These are phyloP conservation scores for Jamesozyma rosinii DNA, from an alignment of 805 yeast genomes.

Conservation along the genomic window DNA sequence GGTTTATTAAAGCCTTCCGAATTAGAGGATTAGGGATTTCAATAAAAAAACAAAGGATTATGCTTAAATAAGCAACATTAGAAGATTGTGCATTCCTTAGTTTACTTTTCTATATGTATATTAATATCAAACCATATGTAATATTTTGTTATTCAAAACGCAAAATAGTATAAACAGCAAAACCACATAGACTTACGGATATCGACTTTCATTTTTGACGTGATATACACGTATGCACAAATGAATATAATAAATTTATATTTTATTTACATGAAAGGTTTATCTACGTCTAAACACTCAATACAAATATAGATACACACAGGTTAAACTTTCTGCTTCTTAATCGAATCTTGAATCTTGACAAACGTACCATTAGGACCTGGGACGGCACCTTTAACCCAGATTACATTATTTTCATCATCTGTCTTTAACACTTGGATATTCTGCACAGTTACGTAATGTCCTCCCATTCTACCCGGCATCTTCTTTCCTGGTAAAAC, in stretches of 20 bases:
- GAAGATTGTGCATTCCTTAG: not conserved
- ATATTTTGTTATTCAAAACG: too few species aligned
- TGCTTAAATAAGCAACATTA: not conserved
- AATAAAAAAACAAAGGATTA: too few species aligned
- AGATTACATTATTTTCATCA: slow-evolving; percentile 68
- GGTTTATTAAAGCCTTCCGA: slow-evolving; percentile 93
- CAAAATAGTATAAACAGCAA: too few species aligned
- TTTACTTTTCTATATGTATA: not conserved
- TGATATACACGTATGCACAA: too few species aligned
- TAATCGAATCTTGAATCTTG: slow-evolving; percentile 70
- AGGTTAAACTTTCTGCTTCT: slow-evolving; percentile 20
- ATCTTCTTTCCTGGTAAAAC: slow-evolving; percentile 92
- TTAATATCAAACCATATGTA: too few species aligned
- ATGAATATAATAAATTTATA: not conserved
- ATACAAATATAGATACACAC: not conserved
- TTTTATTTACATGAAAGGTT: not conserved
- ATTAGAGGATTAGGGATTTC: slow-evolving; percentile 56
- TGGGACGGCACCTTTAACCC: slow-evolving; percentile 83
- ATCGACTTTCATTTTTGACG: too few species aligned
- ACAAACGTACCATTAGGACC: slow-evolving; percentile 77
- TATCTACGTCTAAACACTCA: not conserved
- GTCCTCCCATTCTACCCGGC: slow-evolving; percentile 95
- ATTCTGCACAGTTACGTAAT: slow-evolving; percentile 64
- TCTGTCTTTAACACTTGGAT: slow-evolving; percentile 69
- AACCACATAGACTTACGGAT: too few species aligned